Conservation (phyloP, 2,329 filamentous ascomycete genomes). For the Verticillium zaregamsianum region DNA sequence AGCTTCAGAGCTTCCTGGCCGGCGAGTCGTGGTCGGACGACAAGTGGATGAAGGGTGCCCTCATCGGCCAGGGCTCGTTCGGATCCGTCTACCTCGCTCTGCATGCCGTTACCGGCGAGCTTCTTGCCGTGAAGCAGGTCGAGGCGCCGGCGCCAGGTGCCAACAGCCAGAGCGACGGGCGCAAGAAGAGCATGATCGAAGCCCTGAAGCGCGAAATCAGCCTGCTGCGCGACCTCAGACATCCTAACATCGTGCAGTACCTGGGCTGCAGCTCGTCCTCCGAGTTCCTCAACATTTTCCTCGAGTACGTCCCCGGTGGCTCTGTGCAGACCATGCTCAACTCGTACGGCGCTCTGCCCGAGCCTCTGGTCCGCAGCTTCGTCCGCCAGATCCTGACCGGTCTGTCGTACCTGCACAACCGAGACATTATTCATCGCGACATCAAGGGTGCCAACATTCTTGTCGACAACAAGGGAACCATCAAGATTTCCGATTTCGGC, state of each 20-base stretch:
- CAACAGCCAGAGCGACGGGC: conserved; percentile 76
- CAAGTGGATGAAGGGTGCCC: conserved; percentile 98
- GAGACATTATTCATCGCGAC: conserved; percentile 96
- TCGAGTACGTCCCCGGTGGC: conserved; percentile 96
- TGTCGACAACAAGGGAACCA: conserved; percentile 96
- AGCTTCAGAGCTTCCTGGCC: conserved; percentile 82
- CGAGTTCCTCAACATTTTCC: conserved; percentile 96
- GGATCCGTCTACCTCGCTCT: conserved; percentile 93
- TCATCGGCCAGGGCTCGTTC: conserved; percentile 96
- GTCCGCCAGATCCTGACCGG: conserved; percentile 93
- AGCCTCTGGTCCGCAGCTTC: conserved; percentile 92
- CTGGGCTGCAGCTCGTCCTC: conserved; percentile 90
- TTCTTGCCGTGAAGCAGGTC: conserved; percentile 98
- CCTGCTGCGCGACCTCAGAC: conserved; percentile 86
- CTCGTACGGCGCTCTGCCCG: conserved; percentile 91
- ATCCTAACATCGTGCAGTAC: conserved; percentile 97
- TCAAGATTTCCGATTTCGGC: conserved; percentile 99
- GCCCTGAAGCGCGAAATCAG: conserved; percentile 96
- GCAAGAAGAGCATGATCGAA: conserved; percentile 97
- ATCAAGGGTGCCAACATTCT: conserved; percentile 99
- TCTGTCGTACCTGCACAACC: conserved; percentile 86
- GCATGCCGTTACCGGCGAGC: conserved; percentile 92
- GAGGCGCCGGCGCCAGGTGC: conserved; percentile 77
- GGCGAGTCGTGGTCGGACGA: conserved; percentile 94
- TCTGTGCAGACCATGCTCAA: conserved; percentile 98